Percentiles rank a stretch among this genome's conserved stretches.
Evolutionary conservation across 768 basidiomycete genomes (phyloP).

Genomic region (Butyriboletus loyo): DNA sequence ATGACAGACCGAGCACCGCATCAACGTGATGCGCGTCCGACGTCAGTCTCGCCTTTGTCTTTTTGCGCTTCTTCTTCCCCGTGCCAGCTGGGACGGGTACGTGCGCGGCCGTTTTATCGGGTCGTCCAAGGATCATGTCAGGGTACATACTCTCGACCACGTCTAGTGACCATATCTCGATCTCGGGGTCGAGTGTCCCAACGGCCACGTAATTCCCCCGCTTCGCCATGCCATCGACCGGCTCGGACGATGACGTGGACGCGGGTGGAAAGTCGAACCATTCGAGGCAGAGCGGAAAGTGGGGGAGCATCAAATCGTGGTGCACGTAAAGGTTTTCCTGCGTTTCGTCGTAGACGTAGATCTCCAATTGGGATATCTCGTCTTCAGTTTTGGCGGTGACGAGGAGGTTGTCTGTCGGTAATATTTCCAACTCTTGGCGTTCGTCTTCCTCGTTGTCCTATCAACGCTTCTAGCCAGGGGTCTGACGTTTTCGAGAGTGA

Average conservation of each 20-base stretch:
- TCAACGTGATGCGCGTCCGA: slow-evolving; percentile 83
- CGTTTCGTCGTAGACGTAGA: slow-evolving; percentile 93
- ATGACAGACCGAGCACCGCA: slow-evolving; percentile 87
- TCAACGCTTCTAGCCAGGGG: slow-evolving; percentile 1
- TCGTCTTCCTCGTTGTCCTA: slow-evolving; percentile 58
- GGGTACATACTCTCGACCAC: slow-evolving; percentile 94
- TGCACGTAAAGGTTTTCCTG: slow-evolving; percentile 93
- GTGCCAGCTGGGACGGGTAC: slow-evolving; percentile 79
- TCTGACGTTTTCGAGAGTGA: background rate
- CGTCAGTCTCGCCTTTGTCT: slow-evolving; percentile 61
- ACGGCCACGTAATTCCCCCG: slow-evolving; percentile 93
- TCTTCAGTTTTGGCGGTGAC: slow-evolving; percentile 94
- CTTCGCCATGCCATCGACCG: slow-evolving; percentile 30
- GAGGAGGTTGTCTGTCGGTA: slow-evolving; percentile 89
- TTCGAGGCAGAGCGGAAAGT: slow-evolving; percentile 97
- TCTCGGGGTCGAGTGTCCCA: slow-evolving; percentile 95
- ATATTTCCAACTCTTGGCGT: slow-evolving; percentile 83
- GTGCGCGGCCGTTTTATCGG: slow-evolving; percentile 78
- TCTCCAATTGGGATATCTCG: slow-evolving; percentile 92
- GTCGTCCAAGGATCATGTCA: slow-evolving; percentile 84
- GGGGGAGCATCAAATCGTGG: slow-evolving; percentile 96
- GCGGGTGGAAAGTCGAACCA: slow-evolving; percentile 96
- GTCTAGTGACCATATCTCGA: slow-evolving; percentile 98
- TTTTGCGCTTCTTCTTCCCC: slow-evolving; percentile 95
- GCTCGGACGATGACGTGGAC: slow-evolving; percentile 39